Conservation (phyloP, 805 yeast species). For the Wickerhamiella hasegawae region DNA sequence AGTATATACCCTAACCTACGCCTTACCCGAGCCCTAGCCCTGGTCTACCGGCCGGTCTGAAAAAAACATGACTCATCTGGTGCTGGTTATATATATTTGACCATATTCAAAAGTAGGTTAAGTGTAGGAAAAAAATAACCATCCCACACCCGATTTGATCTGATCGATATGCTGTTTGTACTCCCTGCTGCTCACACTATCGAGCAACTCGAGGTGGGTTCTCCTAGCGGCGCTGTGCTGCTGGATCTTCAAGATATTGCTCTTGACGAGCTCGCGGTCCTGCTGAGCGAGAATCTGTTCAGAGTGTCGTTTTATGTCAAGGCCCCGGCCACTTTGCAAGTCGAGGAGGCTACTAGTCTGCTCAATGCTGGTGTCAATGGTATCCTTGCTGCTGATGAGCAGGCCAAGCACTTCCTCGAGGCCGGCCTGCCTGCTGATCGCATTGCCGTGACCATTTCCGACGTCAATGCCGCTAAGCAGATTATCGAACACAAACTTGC, state of each 20-base stretch:
- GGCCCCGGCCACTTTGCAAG: slow-evolving; percentile 17
- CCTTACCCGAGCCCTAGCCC: too few species aligned
- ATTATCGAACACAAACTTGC: slow-evolving; percentile 2
- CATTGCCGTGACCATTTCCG: slow-evolving; percentile 22
- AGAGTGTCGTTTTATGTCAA: slow-evolving; percentile 17
- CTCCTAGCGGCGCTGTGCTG: slow-evolving; percentile 3
- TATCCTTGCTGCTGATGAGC: slow-evolving; percentile 25
- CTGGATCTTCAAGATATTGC: slow-evolving; percentile 3
- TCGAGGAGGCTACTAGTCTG: slow-evolving; percentile 33
- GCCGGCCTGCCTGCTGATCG: slow-evolving; percentile 40
- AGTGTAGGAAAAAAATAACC: too few species aligned
- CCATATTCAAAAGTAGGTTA: too few species aligned
- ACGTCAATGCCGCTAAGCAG: slow-evolving; percentile 2
- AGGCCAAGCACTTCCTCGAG: slow-evolving; percentile 22
- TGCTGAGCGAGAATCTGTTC: neutral
- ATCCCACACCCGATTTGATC: too few species aligned
- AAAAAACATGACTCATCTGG: too few species aligned
- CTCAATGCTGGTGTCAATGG: slow-evolving; percentile 46
- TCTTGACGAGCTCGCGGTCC: slow-evolving; percentile 4
- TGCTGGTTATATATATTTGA: too few species aligned
- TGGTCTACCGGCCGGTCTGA: too few species aligned
- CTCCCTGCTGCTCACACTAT: neutral
- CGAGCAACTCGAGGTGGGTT: slow-evolving; percentile 1
- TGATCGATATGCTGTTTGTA: slow-evolving; percentile 1
- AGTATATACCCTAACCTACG: too few species aligned